Base-by-base conservation (phyloP, 805 yeast species). In the Candida pseudoglaebosa region DNA sequence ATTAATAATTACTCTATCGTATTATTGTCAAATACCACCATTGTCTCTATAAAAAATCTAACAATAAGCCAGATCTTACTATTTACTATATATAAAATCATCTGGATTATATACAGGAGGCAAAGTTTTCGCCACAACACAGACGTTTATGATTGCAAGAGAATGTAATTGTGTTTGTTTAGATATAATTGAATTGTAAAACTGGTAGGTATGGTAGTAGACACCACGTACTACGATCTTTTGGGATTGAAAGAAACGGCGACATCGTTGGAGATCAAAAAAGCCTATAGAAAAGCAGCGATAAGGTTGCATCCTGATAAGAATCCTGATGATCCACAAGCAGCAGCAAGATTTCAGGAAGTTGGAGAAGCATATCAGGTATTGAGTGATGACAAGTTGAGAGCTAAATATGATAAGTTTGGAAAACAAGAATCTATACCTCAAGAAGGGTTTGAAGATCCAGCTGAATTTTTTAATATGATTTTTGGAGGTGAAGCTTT, bases 401-500 rank as follows among this genome's bases (percentile, higher is more conserved):
- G 93, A 49, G 65, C 73, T 7, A 77, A 80, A 44, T 85, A 85
- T 55, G 91, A 85, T 53, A 81, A 80, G 58, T 80, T 62, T 49
- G 95, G 95, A 36, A 82, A 79, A 52, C 86, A 83, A 41, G 80
- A 77, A 45, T 82, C 84, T 12, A 76, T 81, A 21, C 63, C 63
- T 12, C 37, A 41, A 8, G 85, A 81, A 45, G 88, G 87, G 3
- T 82, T 82, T 51, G 87, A 80, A 48, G 91, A 84, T 56, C 95
- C 97, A 0, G 70, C 77, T 37, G 96, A 90, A 55, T 83, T 88
- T 53, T 89, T 93, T 62, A 75, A 84, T 18, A 73, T 74, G 56
- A 86, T 93, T 28, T 93, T 85, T 61, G 95, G 95, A 42, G 95
- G 95, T 40, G 90, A 83, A 44, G 80, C 83, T 1, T 85, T 85